phyloP scores from a whole-genome alignment of 1,284 basidiomycete genomes.

The Naganishia liquefaciens region DNA sequence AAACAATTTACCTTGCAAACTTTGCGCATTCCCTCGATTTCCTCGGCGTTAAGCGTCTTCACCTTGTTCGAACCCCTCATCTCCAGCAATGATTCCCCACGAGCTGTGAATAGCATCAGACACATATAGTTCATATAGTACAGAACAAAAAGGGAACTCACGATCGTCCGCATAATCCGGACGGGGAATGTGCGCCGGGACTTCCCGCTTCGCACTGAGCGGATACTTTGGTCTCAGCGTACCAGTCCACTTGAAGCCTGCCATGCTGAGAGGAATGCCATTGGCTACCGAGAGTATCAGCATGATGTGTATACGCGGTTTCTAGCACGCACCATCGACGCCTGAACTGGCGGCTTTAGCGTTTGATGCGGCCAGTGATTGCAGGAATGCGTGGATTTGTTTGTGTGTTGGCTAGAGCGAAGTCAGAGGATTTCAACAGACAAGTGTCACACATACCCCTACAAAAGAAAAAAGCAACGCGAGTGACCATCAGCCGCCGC shows the following conservation, averaged over 20 bases:
- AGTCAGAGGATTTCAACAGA: background rate
- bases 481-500: too few species aligned
- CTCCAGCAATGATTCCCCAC: slow-evolving; percentile 49
- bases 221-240: slow-evolving; percentile 53
- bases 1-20: slow-evolving; percentile 50
- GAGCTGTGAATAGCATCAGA: slow-evolving; percentile 39
- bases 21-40: slow-evolving; percentile 53
- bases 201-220: slow-evolving; percentile 45
- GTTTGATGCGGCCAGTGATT: slow-evolving; percentile 31
- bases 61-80: slow-evolving; percentile 42
- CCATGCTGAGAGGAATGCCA: slow-evolving; percentile 47
- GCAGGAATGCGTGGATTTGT: slow-evolving; percentile 43
- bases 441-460: background rate
- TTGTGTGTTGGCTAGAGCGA: slow-evolving; percentile 45
- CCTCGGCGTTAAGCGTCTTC: slow-evolving; percentile 49
- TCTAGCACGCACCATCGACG: slow-evolving; percentile 23
- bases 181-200: slow-evolving; percentile 49
- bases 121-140: background rate
- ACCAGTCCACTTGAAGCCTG: slow-evolving; percentile 51
- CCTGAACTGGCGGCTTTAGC: slow-evolving; percentile 27
- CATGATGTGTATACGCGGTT: slow-evolving; percentile 15
- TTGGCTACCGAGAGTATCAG: slow-evolving; percentile 30
- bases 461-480: background rate
- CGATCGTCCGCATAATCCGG: slow-evolving; percentile 56
- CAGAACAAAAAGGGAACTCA: slow-evolving; percentile 41